Percentiles rank a stretch among this genome's conserved stretches.
phyloP scores from a whole-genome alignment of 177 flowering plant species.

The Vitis hybrid region DNA sequence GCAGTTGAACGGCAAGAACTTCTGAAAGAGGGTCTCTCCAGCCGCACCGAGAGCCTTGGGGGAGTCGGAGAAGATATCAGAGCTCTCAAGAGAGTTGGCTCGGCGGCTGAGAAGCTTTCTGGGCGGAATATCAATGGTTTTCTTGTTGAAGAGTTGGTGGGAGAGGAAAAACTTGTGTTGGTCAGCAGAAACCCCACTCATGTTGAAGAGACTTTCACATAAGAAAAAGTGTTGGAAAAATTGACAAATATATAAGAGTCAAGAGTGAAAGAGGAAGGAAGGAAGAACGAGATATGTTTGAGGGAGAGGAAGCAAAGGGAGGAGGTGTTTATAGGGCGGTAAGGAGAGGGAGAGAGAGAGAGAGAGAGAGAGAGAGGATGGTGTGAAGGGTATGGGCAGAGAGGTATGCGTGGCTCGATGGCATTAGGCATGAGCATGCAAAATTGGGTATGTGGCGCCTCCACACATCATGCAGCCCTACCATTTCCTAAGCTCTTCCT shows the following conservation, averaged over 20 bases:
- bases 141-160: slow-evolving; percentile 26
- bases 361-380: background rate
- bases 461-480: slow-evolving; percentile 8
- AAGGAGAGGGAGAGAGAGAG: slow-evolving; percentile 2
- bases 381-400: slow-evolving; percentile 35
- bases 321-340: background rate
- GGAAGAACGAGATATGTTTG: background rate
- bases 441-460: slow-evolving; percentile 44
- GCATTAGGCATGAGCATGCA: slow-evolving; percentile 61
- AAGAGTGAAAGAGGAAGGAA: background rate
- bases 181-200: slow-evolving; percentile 50
- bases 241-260: background rate
- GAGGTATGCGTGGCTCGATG: slow-evolving; percentile 55
- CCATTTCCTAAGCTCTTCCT: slow-evolving; percentile 9
- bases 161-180: slow-evolving; percentile 29
- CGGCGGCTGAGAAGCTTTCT: slow-evolving; percentile 45
- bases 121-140: slow-evolving; percentile 46
- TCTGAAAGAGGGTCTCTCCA: slow-evolving; percentile 23
- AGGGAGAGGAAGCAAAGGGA: background rate
- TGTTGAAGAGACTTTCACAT: slow-evolving; percentile 1
- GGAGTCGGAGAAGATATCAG: slow-evolving; percentile 8
- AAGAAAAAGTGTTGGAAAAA: background rate
- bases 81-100: background rate
- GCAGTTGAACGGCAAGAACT: slow-evolving; percentile 40
- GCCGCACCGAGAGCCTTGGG: slow-evolving; percentile 8